Evolutionary conservation across 2,329 filamentous ascomycete species (phyloP), one percentile per base, ranked within the genome.

Genomic region (Atkinsonella hypoxylon): DNA sequence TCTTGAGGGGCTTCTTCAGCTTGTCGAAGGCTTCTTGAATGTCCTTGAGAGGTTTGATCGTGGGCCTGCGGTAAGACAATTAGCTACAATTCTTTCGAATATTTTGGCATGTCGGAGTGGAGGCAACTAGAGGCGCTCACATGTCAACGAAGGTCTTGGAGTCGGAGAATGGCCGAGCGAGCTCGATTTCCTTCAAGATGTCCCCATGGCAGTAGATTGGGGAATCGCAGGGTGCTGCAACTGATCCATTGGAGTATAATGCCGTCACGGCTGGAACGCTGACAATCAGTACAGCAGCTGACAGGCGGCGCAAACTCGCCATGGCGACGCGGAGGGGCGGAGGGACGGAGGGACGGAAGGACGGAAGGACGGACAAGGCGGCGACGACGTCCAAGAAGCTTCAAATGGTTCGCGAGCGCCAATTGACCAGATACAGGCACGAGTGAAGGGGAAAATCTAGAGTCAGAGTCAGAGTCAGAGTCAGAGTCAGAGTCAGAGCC

Each of bases 111-210:
- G n/a, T 1, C 8, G 38, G 18, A 11, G 18, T 3, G n/a, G n/a
- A 40, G 10, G 31, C 18, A 4, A 22, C 13, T 15, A 20, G 10
- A 11, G 4, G 20, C 20, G 65, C 70, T 67, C 67, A 80, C 78
- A 84, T 79, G 61, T 86, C 82, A 42, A 85, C 82, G 61, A 84
- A 85, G 1, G 81, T 84, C 71, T 85, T 86, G 53, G 81, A 85
- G 65, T 85, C 82, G 13, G 70, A 65, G 56, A 85, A 85, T 0
- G 81, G 81, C 22, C 68, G 70, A 2, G 82, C 82, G 10, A 85
- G 69, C 66, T 85, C 74, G 45, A 86, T 75, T 54, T 79, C 71
- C 53, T 74, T 70, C 2, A 86, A 70, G 12, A 85, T 71, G 0
- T 83, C 77, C 45, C 82, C 82, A 55, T 81, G 73, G 61, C 82